These are phyloP conservation scores for Babesia divergens DNA, from an alignment of 169 alveolate species.

Conservation along the genomic window DNA sequence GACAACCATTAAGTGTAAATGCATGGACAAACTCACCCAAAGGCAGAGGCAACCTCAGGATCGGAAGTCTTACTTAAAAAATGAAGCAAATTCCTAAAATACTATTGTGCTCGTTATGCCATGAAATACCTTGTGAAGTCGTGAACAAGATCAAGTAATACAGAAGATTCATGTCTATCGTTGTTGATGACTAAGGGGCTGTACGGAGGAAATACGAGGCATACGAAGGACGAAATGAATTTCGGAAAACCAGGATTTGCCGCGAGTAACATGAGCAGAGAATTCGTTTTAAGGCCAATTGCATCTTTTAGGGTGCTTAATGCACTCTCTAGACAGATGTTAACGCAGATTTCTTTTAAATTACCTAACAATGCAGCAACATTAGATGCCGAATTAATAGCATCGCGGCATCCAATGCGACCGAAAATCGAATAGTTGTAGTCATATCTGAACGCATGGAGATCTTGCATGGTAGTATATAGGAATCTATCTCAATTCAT, in stretches of 20 bases:
- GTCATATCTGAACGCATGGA: slow-evolving; percentile 20
- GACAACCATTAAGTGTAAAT: not conserved
- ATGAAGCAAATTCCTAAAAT: slow-evolving; percentile 28
- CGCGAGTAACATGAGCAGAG: not conserved
- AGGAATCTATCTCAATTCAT: not conserved
- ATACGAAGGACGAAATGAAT: slow-evolving; percentile 32
- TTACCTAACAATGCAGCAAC: slow-evolving; percentile 23
- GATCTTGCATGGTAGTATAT: not conserved
- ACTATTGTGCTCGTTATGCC: not conserved
- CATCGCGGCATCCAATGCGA: not conserved
- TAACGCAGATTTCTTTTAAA: not conserved
- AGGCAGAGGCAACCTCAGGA: not conserved
- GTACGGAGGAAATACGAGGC: slow-evolving; percentile 45
- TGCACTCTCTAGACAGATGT: not conserved
- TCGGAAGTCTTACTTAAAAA: slow-evolving; percentile 8
- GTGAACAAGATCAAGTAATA: slow-evolving; percentile 10
- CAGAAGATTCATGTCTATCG: slow-evolving; percentile 3
- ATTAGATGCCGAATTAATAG: not conserved
- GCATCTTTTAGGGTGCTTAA: not conserved
- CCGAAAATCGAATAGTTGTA: slow-evolving; percentile 24
- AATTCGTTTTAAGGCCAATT: not conserved
- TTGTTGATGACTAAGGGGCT: slow-evolving; percentile 45
- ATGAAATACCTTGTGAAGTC: slow-evolving; percentile 13
- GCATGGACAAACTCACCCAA: slow-evolving; percentile 21
- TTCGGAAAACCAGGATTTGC: not conserved